phyloP scores from a whole-genome alignment of 495 filamentous ascomycete species.

The Penicillium daleae region DNA sequence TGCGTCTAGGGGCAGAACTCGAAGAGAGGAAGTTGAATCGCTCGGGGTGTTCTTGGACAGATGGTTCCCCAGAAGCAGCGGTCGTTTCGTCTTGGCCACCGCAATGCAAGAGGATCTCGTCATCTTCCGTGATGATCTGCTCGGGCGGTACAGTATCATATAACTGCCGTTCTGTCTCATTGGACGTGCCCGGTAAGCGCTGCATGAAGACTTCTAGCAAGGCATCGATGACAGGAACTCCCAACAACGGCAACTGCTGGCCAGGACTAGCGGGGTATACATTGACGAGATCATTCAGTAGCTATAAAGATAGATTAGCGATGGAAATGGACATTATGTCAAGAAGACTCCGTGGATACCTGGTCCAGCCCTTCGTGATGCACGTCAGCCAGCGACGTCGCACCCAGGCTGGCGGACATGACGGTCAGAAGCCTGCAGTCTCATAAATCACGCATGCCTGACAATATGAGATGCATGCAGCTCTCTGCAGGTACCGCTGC shows the following conservation, averaged over 20 bases:
- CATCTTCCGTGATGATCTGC: constrained; percentile 13
- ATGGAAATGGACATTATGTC: not conserved
- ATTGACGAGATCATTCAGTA: constrained; percentile 52
- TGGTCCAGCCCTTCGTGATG: constrained; percentile 66
- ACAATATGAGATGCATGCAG: not conserved
- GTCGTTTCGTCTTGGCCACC: not conserved
- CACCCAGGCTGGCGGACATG: constrained; percentile 57
- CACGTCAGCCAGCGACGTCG: constrained; percentile 65
- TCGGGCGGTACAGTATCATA: constrained; percentile 1
- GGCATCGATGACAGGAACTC: constrained; percentile 52
- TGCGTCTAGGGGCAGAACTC: constrained; percentile 18
- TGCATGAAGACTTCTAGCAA: constrained; percentile 51
- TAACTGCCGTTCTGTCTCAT: constrained; percentile 9
- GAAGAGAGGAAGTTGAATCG: constrained; percentile 18
- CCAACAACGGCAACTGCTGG: constrained; percentile 30
- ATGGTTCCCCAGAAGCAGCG: constrained; percentile 1
- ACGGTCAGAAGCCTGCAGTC: constrained; percentile 2
- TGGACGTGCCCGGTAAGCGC: constrained; percentile 1
- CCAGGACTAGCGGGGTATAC: constrained; percentile 21
- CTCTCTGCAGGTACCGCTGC: not conserved
- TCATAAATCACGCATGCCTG: constrained; percentile 28
- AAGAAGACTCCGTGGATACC: constrained; percentile 42
- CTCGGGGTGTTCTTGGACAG: constrained; percentile 11
- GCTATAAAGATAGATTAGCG: constrained; percentile 23
- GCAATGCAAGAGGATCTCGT: constrained; percentile 23